Base-by-base conservation (phyloP, 352 stramenopile genomes). In the Thalassiosira ordinaria region DNA sequence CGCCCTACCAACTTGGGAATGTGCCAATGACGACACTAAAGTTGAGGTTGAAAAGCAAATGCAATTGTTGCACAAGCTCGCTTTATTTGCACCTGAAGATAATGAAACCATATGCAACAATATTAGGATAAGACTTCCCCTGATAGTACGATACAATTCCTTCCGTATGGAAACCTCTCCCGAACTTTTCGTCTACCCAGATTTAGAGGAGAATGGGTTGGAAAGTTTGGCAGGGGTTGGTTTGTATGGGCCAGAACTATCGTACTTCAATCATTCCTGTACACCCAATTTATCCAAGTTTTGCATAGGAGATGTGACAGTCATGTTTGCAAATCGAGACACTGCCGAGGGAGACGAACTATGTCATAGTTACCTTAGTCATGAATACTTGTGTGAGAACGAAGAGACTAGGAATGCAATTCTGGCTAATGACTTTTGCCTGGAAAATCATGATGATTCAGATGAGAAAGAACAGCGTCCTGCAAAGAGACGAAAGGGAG, bases 141-240 rank as follows among this genome's bases (percentile, higher is more conserved):
- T 90, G 7, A 88, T 91, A 53, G 74, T 91, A 55, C 74, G 83
- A 8, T 91, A 91, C 70, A 91, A 91, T 62, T 65, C 81, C 1
- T 52, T 91, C 1, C 83, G 69, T 24, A 56, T 87, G 22, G 80
- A 90, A 71, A 90, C 84, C 22, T 87, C 69, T 64, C 60, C 74
- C 26, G 86, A 90, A 56, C 41, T 90, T 8, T 74, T 89, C 14
- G 78, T 81, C 13, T 75, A 88, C 69, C 81, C 82, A 29, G 77
- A 82, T 59, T 55, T 37, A 11, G 57, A 68, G 4, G 51, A 62
- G 8, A 51, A 51, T 18, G 83, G 86, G 35, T 65, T 86, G 83
- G 33, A 63, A 5, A 35, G 44, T 5, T 72, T 91, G 49, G 53
- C 53, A 1, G 86, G 82, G 4, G 82, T 83, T 24, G 86, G 69